Evolutionary conservation across 129 eudicot species (phyloP), one percentile per base, ranked within the genome.

Genomic region (Flaveria trinervia): DNA sequence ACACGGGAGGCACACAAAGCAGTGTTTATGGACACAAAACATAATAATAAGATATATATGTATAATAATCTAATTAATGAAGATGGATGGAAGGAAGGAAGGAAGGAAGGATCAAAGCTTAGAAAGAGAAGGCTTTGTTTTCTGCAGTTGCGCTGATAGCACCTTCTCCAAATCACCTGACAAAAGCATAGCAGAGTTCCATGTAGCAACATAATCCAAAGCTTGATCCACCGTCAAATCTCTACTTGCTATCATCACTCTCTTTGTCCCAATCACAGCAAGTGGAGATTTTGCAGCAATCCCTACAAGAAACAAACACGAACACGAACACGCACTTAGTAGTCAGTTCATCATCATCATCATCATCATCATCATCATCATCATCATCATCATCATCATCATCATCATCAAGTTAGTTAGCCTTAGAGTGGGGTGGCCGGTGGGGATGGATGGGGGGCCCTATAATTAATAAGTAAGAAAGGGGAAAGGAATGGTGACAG

Each of bases 181-280:
- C n/a, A 94, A 57, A 70, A 94, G 84, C 83, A 83, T 85, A 7
- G 86, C 83, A 69, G 98, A 86, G 71, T 94, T 94, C 98, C 97
- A 94, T 2, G 98, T 91, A 14, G 98, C 97, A 73, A 94, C 92
- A 80, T 91, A 91, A 66, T 94, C 98, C 84, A 94, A 82, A 56
- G 89, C 97, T 82, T 86, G 88, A 17, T 86, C 80, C 77, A 91
- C 0, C 0, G 87, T 85, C 84, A 91, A 43, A 48, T 91, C 96
- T 82, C 92, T 88, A 60, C 90, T 81, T 50, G 56, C 74, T 25
- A 89, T 18, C 71, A 94, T 39, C 79, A 91, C 96, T 26, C 81
- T 74, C 79, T 94, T 94, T 1, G 96, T 94, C 18, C 98, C 98
- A 30, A 77, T 76, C 9, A 94, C 88, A 55, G 97, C 98, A 46